These are phyloP conservation scores for Drosera capensis DNA, from an alignment of 148 eudicot genomes.

Conservation along the genomic window DNA sequence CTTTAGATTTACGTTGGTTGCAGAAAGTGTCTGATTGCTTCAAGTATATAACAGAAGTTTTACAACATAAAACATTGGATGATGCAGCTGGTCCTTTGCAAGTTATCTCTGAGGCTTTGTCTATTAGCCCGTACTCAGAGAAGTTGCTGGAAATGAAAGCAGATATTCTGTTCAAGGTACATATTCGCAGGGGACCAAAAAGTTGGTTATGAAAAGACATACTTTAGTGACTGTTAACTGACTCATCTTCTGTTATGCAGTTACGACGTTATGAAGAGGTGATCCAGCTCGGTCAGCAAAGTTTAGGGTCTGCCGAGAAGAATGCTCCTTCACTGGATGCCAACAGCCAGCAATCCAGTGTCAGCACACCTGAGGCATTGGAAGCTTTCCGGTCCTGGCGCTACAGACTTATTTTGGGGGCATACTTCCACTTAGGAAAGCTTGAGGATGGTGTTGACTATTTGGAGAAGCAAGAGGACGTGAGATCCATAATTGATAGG, in stretches of 20 bases:
- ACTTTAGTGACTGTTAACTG: background rate
- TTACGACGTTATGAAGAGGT: conserved; percentile 71
- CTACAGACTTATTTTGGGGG: conserved; percentile 31
- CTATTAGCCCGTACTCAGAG: conserved; percentile 55
- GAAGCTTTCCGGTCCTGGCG: conserved; percentile 44
- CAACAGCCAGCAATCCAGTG: conserved; percentile 14
- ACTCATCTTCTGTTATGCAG: conserved; percentile 23
- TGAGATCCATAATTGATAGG: conserved; percentile 28
- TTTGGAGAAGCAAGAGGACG: conserved; percentile 59
- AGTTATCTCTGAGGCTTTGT: conserved; percentile 55
- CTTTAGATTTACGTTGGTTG: conserved; percentile 3
- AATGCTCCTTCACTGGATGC: conserved; percentile 18
- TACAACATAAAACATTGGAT: conserved; percentile 23
- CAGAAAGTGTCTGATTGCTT: conserved; percentile 76
- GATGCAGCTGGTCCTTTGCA: conserved; percentile 46
- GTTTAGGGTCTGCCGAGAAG: conserved; percentile 41
- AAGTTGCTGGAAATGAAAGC: conserved; percentile 75
- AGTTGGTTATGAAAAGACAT: conserved; percentile 1
- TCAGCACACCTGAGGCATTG: conserved; percentile 22
- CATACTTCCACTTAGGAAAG: conserved; percentile 69
- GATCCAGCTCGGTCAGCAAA: conserved; percentile 58
- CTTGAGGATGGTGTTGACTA: conserved; percentile 72
- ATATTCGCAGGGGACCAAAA: conserved; percentile 7
- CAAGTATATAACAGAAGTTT: conserved; percentile 42
- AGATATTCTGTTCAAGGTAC: conserved; percentile 74